Evolutionary conservation across 352 stramenopile species (phyloP).

Genomic region (Pythium angustatum): DNA sequence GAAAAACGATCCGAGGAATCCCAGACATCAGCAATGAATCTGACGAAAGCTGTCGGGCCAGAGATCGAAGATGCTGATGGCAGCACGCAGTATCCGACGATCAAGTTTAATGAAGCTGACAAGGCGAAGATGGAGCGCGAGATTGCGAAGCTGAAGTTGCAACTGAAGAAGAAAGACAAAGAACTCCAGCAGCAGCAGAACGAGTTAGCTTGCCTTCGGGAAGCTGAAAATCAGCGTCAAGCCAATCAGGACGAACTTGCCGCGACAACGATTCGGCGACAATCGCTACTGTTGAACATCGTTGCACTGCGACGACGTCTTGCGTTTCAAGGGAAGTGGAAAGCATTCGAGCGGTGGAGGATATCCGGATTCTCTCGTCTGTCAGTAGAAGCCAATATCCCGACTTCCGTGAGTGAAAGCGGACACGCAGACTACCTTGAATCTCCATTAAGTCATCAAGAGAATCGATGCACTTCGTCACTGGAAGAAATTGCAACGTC

Average conservation of each 20-base stretch:
- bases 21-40: background rate
- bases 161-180: conserved; percentile 39
- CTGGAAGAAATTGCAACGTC: background rate
- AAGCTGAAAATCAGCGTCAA: conserved; percentile 27
- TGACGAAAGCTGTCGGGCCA: conserved; percentile 6
- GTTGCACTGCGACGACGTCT: conserved; percentile 34
- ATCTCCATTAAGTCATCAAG: background rate
- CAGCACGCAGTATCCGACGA: conserved; percentile 25
- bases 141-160: conserved; percentile 38
- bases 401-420: background rate
- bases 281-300: conserved; percentile 41
- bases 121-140: conserved; percentile 42
- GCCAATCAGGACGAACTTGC: conserved; percentile 12
- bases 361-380: background rate
- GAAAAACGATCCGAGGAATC: background rate
- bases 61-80: conserved; percentile 1
- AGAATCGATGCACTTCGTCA: background rate
- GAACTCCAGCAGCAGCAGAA: conserved; percentile 32
- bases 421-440: no score
- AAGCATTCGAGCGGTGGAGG: conserved; percentile 42
- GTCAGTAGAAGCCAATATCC: background rate
- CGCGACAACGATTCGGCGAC: conserved; percentile 23
- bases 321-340: conserved; percentile 27
- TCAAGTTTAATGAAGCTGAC: conserved; percentile 36
- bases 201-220: conserved; percentile 3